A percentile compares a stretch with the other conserved stretches of the same genome.
These are phyloP conservation scores for Nigrospora osmanthi DNA, from an alignment of 2,329 filamentous ascomycete genomes.

Conservation along the genomic window DNA sequence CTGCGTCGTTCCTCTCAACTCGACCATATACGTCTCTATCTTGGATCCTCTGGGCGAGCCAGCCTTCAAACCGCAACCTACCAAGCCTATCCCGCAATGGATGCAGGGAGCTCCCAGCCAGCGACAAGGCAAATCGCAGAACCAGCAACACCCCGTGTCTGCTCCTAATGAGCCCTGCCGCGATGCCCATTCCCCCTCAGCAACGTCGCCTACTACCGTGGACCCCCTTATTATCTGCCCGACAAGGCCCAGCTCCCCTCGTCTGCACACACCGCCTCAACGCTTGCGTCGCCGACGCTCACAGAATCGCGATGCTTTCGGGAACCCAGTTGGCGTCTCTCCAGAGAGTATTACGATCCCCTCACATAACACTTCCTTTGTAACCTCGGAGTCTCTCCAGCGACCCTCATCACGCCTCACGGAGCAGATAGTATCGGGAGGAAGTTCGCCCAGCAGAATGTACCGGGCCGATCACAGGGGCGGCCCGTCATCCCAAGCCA, in stretches of 20 bases:
- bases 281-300: not conserved
- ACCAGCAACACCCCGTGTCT: slow-evolving; percentile 11
- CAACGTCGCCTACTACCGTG: not conserved
- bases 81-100: slow-evolving; percentile 43
- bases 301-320: not conserved
- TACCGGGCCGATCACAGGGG: not conserved
- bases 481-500: too few relatives aligned
- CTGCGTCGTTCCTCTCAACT: slow-evolving; percentile 16
- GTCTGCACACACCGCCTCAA: not conserved
- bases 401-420: slow-evolving; percentile 25
- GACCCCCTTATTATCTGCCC: slow-evolving; percentile 7
- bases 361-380: slow-evolving; percentile 17
- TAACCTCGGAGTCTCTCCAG: slow-evolving; percentile 30
- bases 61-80: slow-evolving; percentile 37
- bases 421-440: not conserved
- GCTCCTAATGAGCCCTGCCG: slow-evolving; percentile 17
- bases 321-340: not conserved
- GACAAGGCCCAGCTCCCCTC: slow-evolving; percentile 4
- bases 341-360: slow-evolving; percentile 4
- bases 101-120: slow-evolving; percentile 27
- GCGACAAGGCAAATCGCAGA: slow-evolving; percentile 1
- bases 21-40: slow-evolving; percentile 41
- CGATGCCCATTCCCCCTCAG: slow-evolving; percentile 1
- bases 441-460: not conserved
- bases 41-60: slow-evolving; percentile 37